Evolutionary conservation across 441 rosid genomes (phyloP).

Genomic region (Gossypium davidsonii): DNA sequence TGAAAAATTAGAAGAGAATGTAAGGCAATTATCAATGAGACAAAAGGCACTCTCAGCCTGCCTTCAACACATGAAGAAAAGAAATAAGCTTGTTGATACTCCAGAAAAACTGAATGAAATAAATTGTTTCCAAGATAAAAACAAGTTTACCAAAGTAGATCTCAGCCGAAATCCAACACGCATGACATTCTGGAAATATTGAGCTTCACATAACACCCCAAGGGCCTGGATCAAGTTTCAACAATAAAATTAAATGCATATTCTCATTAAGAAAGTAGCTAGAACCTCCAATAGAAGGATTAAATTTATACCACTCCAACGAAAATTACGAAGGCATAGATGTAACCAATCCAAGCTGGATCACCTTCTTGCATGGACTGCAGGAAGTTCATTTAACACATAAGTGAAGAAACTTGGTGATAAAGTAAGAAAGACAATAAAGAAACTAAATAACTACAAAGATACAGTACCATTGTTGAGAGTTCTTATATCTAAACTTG

Average conservation of each 20-base stretch:
- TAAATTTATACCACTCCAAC: slow-evolving; percentile 82
- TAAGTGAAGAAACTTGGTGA: slow-evolving; percentile 6
- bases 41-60: neutral
- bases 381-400: slow-evolving; percentile 25
- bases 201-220: slow-evolving; percentile 93
- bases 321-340: slow-evolving; percentile 83
- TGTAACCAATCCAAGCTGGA: slow-evolving; percentile 93
- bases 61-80: slow-evolving; percentile 10
- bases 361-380: slow-evolving; percentile 99
- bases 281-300: slow-evolving; percentile 5
- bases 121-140: slow-evolving; percentile 13
- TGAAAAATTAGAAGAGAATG: neutral
- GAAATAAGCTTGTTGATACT: slow-evolving; percentile 8
- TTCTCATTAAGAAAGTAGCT: neutral
- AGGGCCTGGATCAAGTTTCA: slow-evolving; percentile 51
- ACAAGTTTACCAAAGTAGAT: slow-evolving; percentile 75
- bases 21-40: neutral
- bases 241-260: slow-evolving; percentile 18
- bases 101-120: slow-evolving; percentile 12
- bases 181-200: slow-evolving; percentile 95
- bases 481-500: neutral
- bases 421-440: neutral
- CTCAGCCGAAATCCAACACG: slow-evolving; percentile 92
- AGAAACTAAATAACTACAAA: neutral
- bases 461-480: neutral